phyloP scores from a whole-genome alignment of 805 yeast genomes.

The Candida ovalis region DNA sequence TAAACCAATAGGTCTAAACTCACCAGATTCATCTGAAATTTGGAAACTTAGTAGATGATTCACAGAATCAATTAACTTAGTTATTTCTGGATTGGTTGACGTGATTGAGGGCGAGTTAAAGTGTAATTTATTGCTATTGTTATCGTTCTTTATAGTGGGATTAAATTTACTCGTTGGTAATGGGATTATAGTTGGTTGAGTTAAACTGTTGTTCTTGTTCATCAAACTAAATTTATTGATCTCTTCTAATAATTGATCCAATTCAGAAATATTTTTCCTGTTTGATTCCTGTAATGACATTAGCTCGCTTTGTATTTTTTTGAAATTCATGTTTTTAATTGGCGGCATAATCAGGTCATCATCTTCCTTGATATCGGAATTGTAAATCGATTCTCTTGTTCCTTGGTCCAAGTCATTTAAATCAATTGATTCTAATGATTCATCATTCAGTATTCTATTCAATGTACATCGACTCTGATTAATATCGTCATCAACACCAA shows the following conservation, averaged over 20 bases:
- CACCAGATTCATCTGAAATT: neutral
- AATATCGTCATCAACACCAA: conserved; percentile 1
- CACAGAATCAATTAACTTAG: neutral
- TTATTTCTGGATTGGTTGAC: neutral
- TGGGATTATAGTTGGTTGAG: no score
- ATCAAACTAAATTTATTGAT: neutral
- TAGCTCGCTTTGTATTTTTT: neutral
- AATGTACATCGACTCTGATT: conserved; percentile 2
- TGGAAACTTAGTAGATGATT: neutral
- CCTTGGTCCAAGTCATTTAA: neutral
- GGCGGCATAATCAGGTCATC: no score
- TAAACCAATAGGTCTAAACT: neutral
- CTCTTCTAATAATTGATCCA: neutral
- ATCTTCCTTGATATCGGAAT: no score
- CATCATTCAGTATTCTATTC: conserved; percentile 2
- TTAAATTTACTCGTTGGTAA: no score
- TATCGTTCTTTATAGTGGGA: no score
- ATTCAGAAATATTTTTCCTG: neutral
- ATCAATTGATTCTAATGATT: neutral
- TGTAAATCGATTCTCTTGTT: neutral
- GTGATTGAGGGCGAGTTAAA: no score
- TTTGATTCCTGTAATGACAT: neutral
- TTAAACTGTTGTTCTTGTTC: no score
- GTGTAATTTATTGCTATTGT: no score
- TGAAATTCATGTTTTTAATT: no score